Evolutionary conservation across 202 grass and related monocot species (phyloP).

Genomic region (Eragrostis tef): DNA sequence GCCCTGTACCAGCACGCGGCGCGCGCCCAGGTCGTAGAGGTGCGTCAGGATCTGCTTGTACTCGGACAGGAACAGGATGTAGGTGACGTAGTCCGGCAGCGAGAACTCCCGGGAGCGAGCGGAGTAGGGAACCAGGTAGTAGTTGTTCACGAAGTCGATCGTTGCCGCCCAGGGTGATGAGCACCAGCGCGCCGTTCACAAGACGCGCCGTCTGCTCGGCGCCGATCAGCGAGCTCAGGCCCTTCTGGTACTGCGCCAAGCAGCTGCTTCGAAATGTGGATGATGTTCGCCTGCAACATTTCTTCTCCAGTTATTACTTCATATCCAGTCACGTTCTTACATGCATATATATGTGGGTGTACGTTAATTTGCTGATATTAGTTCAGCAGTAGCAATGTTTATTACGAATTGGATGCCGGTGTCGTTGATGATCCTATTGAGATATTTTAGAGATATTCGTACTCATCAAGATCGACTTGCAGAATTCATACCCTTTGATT

Average conservation of each 20-base stretch:
- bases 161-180: constrained; percentile 90
- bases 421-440: constrained; percentile 53
- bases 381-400: neutral
- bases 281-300: constrained; percentile 68
- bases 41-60: constrained; percentile 65
- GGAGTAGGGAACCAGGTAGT: constrained; percentile 88
- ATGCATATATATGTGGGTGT: too few relatives aligned
- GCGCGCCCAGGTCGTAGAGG: constrained; percentile 56
- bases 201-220: constrained; percentile 10
- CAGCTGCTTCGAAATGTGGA: constrained; percentile 78
- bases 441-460: too few relatives aligned
- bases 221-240: constrained; percentile 60
- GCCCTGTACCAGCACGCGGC: constrained; percentile 76
- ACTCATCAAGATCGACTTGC: too few relatives aligned
- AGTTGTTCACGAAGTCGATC: constrained; percentile 99
- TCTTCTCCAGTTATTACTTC: too few relatives aligned
- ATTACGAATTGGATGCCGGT: constrained; percentile 90
- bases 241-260: constrained; percentile 79
- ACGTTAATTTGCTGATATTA: neutral
- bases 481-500: too few relatives aligned
- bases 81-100: constrained; percentile 71
- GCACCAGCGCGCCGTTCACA: constrained; percentile 59
- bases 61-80: constrained; percentile 75
- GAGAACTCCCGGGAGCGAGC: constrained; percentile 72
- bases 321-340: too few relatives aligned